Base-by-base conservation (phyloP, 129 eudicot species). In the Arctium minus region DNA sequence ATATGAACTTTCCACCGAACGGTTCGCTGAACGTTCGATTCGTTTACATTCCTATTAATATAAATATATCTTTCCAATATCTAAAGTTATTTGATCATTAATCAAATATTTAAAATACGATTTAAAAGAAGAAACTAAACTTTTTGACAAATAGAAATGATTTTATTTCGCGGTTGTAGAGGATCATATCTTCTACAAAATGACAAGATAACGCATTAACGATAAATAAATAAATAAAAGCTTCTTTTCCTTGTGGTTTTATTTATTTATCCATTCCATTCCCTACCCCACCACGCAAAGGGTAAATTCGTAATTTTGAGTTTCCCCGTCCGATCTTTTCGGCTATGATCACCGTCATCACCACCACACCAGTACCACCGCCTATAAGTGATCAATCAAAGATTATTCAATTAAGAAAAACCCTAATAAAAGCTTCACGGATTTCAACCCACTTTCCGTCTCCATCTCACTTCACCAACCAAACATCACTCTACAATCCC, bases 401-500 rank as follows among this genome's bases (percentile, higher is more conserved):
- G 22, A 29, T 46, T 75, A 35, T 75, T 11, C 13, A 74, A 5
- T 9, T 42, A 0, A 22, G 27, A 22, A 22, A 42, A 75, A 75
- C 79, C 79, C 79, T 75, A 75, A 27, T 3, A 60, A 27, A 37
- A 50, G 56, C 35, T 60, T 79, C 83, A 79, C 87, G 70, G 42
- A 69, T 46, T 69, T 79, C 75, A 72, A 56, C 78, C 22, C 42
- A 46, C 46, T 75, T 44, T 36, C 71, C 18, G 30, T 74, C 69
- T 48, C 75, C 18, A n/a, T 75, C 80, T 64, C 81, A 35, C 56
- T 56, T 37, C 79, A 72, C 82, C 78, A 38, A 37, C 86, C 78
- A 75, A 77, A 35, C 27, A 82, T 33, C 56, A 56, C 44, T 73
- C 56, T 36, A 27, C 56, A 40, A 48, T 11, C 75, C 79, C 40